Percentiles rank a stretch among this genome's conserved stretches.
Evolutionary conservation across 768 basidiomycete species (phyloP).

Genomic region (Naematelia aurantialba): DNA sequence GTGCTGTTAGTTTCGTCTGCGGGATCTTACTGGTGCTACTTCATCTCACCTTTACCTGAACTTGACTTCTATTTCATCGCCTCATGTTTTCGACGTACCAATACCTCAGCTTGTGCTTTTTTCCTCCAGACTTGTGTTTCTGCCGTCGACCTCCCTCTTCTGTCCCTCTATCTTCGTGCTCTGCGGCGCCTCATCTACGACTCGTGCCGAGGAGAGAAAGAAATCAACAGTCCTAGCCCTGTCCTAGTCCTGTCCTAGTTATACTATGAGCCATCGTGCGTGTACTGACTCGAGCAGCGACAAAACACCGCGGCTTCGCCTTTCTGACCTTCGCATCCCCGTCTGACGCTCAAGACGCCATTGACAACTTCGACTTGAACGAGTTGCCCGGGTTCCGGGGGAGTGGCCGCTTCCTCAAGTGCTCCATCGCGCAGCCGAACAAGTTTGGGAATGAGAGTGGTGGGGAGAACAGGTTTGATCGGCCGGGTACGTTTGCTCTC

Average conservation of each 20-base stretch:
- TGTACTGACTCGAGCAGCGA: slow-evolving; percentile 28
- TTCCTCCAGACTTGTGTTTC: too few relatives aligned
- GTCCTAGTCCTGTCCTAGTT: background rate
- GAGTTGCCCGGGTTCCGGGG: slow-evolving; percentile 69
- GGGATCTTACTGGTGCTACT: too few relatives aligned
- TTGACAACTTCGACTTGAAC: slow-evolving; percentile 98
- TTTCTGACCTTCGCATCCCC: slow-evolving; percentile 81
- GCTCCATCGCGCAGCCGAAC: slow-evolving; percentile 75
- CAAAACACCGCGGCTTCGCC: slow-evolving; percentile 71
- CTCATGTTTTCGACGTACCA: too few relatives aligned
- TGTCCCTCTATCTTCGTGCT: too few relatives aligned
- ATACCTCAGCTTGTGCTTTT: too few relatives aligned
- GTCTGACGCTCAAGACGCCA: slow-evolving; percentile 87
- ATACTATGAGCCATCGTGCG: too few relatives aligned
- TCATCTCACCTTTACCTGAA: too few relatives aligned
- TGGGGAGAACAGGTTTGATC: slow-evolving; percentile 30
- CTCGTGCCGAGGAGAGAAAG: slow-evolving; percentile 2
- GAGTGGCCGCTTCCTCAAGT: slow-evolving; percentile 59
- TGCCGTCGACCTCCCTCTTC: too few relatives aligned
- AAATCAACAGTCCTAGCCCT: slow-evolving; percentile 1
- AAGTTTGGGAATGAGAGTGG: slow-evolving; percentile 61
- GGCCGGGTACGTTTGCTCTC: slow-evolving; percentile 37
- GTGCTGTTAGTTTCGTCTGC: slow-evolving; percentile 55
- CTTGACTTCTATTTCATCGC: too few relatives aligned
- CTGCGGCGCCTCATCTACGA: too few relatives aligned